phyloP scores from a whole-genome alignment of 169 alveolate species.

The Ichthyophthirius multifiliis region DNA sequence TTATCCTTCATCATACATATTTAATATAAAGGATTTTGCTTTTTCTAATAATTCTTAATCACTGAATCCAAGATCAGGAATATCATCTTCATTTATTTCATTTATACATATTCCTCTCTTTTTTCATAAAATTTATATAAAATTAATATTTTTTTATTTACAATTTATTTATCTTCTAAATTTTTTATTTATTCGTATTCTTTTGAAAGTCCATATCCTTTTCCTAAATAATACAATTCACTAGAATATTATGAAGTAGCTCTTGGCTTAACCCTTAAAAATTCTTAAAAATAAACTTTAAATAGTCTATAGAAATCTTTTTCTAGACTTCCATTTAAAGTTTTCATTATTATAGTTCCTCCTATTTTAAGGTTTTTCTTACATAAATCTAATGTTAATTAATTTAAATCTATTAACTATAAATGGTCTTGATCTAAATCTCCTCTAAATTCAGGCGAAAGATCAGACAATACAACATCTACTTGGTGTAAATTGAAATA shows the following conservation, averaged over 20 bases:
- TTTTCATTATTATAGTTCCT: slow-evolving; percentile 39
- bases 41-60: neutral
- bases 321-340: slow-evolving; percentile 6
- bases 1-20: neutral
- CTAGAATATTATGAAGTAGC: slow-evolving; percentile 17
- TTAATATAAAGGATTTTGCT: neutral
- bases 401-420: slow-evolving; percentile 18
- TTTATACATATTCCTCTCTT: neutral
- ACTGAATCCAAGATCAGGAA: neutral
- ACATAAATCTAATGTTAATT: neutral
- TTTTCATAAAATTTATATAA: neutral
- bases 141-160: neutral
- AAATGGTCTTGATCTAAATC: slow-evolving; percentile 40
- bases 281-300: neutral
- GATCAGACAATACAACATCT: slow-evolving; percentile 32
- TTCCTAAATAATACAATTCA: slow-evolving; percentile 33
- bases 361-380: slow-evolving; percentile 13
- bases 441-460: slow-evolving; percentile 53
- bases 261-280: slow-evolving; percentile 39
- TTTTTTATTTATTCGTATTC: neutral
- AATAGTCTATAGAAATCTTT: neutral
- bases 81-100: neutral
- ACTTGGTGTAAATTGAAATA: neutral
- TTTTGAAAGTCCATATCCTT: slow-evolving; percentile 21
- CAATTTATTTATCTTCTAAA: neutral